phyloP scores from a whole-genome alignment of 352 stramenopile genomes.

The Nothophytophthora sp. region DNA sequence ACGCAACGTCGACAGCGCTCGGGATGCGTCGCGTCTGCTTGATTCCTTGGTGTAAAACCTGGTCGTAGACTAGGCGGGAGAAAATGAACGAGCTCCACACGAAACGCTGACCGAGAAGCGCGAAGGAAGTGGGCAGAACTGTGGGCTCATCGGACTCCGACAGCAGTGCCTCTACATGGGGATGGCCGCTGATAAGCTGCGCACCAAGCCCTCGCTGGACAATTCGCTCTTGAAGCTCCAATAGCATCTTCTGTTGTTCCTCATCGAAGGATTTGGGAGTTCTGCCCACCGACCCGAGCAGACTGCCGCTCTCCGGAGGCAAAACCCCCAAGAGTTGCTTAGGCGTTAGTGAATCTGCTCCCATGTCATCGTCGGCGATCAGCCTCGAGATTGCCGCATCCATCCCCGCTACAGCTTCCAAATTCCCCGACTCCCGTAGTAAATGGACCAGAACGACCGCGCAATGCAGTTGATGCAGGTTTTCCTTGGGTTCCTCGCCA shows the following conservation, averaged over 20 bases:
- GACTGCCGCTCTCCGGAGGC: background rate
- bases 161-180: no score
- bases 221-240: conserved; percentile 6
- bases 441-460: background rate
- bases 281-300: background rate
- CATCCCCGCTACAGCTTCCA: background rate
- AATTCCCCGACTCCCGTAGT: background rate
- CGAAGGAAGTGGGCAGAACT: conserved; percentile 11
- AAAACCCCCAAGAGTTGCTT: background rate
- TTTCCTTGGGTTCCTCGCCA: background rate
- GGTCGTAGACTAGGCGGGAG: conserved; percentile 23
- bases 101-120: conserved; percentile 21
- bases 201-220: background rate
- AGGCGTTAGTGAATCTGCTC: background rate
- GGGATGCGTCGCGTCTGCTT: conserved; percentile 22
- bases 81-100: conserved; percentile 31
- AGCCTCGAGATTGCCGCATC: conserved; percentile 4
- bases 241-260: background rate
- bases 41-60: conserved; percentile 4
- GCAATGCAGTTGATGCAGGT: conserved; percentile 8
- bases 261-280: background rate
- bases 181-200: conserved; percentile 7
- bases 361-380: conserved; percentile 1
- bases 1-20: conserved; percentile 23
- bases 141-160: no score